These are phyloP conservation scores for Fusarium citri DNA, from an alignment of 2,329 filamentous ascomycete species.

Conservation along the genomic window DNA sequence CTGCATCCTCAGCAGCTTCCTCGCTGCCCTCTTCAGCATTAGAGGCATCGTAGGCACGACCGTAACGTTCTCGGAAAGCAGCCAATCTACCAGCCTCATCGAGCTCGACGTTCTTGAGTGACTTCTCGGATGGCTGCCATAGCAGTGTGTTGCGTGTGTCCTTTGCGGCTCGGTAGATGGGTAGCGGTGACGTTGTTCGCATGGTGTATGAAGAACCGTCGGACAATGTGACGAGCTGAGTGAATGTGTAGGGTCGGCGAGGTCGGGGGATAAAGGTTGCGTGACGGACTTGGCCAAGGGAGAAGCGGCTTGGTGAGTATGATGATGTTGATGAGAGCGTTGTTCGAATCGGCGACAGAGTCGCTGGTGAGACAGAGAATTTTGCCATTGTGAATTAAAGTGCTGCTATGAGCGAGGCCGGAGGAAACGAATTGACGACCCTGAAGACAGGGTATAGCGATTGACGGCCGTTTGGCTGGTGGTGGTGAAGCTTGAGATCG, in stretches of 20 bases:
- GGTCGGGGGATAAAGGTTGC: slow-evolving; percentile 88
- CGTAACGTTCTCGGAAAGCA: slow-evolving; percentile 87
- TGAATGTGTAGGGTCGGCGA: slow-evolving; percentile 95
- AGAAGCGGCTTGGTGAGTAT: slow-evolving; percentile 44
- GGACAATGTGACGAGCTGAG: slow-evolving; percentile 92
- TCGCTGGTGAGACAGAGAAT: slow-evolving; percentile 44
- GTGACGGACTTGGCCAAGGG: slow-evolving; percentile 73
- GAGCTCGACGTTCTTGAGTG: slow-evolving; percentile 87
- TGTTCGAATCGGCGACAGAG: slow-evolving; percentile 48
- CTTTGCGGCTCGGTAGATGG: slow-evolving; percentile 72
- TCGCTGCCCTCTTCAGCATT: slow-evolving; percentile 47
- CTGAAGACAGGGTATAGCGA: slow-evolving; percentile 18
- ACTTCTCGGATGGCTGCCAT: slow-evolving; percentile 89
- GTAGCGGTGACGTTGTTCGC: slow-evolving; percentile 78
- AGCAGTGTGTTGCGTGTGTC: slow-evolving; percentile 90
- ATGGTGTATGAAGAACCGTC: slow-evolving; percentile 88
- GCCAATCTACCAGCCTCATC: slow-evolving; percentile 93
- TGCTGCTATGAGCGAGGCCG: slow-evolving; percentile 6
- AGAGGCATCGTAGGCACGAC: slow-evolving; percentile 80
- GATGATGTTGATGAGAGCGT: slow-evolving; percentile 45
- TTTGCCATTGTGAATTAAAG: slow-evolving; percentile 45
- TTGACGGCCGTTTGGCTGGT: slow-evolving; percentile 17
- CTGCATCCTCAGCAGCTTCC: slow-evolving; percentile 41
- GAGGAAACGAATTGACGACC: slow-evolving; percentile 24
- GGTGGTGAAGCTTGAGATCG: slow-evolving; percentile 25